Base-by-base conservation (phyloP, 306 rosid genomes). In the Cotoneaster glaucophyllus region DNA sequence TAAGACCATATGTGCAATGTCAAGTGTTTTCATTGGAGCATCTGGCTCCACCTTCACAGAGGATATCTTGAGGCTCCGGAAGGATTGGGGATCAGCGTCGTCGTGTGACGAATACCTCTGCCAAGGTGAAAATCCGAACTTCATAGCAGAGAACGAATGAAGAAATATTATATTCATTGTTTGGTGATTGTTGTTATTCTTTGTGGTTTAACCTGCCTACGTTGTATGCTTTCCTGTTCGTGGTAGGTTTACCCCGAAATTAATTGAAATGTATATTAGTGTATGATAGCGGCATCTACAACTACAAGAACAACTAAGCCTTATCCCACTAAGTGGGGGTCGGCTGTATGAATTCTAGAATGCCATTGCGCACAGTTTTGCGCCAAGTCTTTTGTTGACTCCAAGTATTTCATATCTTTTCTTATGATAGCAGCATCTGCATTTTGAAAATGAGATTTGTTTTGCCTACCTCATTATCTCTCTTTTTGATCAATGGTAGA, bases 11-110 rank as follows among this genome's bases (percentile, higher is more conserved):
- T 89, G 97, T 76, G 98, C 97, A 67, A 78, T 95, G 97, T 86
- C 98, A 22, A 89, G 84, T 13, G 96, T 89, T 43, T 95, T 95
- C 85, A 86, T 95, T 10, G 98, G 98, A 77, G 97, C 98, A 43
- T 79, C 98, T 29, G 98, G 97, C 75, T 92, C 98, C 58, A 92
- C 98, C 69, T 95, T 95, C 88, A 95, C 98, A 0, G 97, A 90
- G 81, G 98, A 95, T 84, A 95, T 95, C 72, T 79, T 92, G 80
- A 89, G 98, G 78, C 87, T 95, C 22, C 84, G 98, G 73, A 92
- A 85, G 86, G 98, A 80, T 76, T 95, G 98, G 98, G 92, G 87
- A 66, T 85, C 97, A 1, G 91, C 93, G 24, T 95, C 98, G 7
- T 14, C 78, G 73, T 95, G 98, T 74, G 98, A 95, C 74, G 93